Percentiles rank a stretch among this genome's conserved stretches.
These are phyloP conservation scores for Cryptococcus hybrid DNA, from an alignment of 1,284 basidiomycete genomes.

Conservation along the genomic window DNA sequence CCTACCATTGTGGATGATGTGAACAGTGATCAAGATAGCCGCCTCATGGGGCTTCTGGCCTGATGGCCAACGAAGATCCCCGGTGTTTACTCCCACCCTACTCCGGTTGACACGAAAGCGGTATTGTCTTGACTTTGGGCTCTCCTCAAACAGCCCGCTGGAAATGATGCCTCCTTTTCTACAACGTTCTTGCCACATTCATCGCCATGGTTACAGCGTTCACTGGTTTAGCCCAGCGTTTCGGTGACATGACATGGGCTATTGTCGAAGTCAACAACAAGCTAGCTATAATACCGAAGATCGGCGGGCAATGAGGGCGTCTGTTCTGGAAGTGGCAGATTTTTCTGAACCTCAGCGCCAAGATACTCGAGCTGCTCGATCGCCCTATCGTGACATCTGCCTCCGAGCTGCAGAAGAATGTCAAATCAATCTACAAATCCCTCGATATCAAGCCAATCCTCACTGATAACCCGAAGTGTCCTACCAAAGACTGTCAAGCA, in stretches of 20 bases:
- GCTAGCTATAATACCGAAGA: no score
- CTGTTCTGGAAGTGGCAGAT: no score
- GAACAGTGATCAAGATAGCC: no score
- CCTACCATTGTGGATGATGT: no score
- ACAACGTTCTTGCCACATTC: background rate
- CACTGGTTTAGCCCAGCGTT: background rate
- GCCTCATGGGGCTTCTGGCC: no score
- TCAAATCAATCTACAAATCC: background rate
- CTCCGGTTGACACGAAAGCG: background rate
- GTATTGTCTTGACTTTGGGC: background rate
- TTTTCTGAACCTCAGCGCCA: no score
- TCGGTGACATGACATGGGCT: background rate
- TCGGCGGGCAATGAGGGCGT: no score
- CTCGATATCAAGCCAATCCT: background rate
- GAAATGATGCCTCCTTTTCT: background rate
- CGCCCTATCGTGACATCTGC: background rate
- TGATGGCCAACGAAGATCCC: background rate
- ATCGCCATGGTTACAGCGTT: background rate
- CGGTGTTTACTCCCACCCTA: background rate
- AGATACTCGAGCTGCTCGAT: no score
- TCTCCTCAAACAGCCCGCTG: background rate
- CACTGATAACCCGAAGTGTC: background rate
- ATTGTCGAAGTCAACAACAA: background rate
- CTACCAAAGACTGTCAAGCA: background rate
- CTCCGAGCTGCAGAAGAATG: background rate